Evolutionary conservation across 2,329 filamentous ascomycete genomes (phyloP).

Genomic region (Acephala macrosclerotiorum): DNA sequence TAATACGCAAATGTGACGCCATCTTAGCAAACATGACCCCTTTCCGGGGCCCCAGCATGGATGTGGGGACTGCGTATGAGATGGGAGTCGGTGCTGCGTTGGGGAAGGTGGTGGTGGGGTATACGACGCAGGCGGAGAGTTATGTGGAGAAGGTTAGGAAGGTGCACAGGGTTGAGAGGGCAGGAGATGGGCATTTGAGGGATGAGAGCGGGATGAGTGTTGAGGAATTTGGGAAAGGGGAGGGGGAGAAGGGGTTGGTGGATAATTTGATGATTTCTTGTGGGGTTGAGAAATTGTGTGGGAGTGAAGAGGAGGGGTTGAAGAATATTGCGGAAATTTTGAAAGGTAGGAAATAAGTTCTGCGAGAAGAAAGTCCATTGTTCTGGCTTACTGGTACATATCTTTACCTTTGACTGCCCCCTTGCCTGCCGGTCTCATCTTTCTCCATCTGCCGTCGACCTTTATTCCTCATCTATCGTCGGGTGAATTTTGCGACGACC

Average conservation of each 20-base stretch:
- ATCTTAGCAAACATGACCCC: conserved; percentile 39
- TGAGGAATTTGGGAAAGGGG: conserved; percentile 53
- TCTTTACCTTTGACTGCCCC: too few species aligned
- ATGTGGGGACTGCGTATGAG: conserved; percentile 39
- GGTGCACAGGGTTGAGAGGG: conserved; percentile 23
- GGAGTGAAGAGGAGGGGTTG: conserved; percentile 34
- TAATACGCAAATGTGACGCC: conserved; percentile 33
- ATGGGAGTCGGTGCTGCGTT: conserved; percentile 38
- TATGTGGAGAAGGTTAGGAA: conserved; percentile 32
- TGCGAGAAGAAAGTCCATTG: too few species aligned
- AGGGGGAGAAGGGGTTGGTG: conserved; percentile 48
- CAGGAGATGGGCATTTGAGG: conserved; percentile 34
- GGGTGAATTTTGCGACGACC: too few species aligned
- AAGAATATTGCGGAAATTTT: conserved; percentile 26
- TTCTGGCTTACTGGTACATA: too few species aligned
- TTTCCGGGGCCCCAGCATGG: conserved; percentile 37
- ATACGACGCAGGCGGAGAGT: conserved; percentile 26
- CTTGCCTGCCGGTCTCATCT: too few species aligned
- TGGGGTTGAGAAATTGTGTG: conserved; percentile 33
- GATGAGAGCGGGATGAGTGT: conserved; percentile 43
- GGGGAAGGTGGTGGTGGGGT: conserved; percentile 36
- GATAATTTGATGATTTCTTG: conserved; percentile 42
- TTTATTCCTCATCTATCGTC: too few species aligned
- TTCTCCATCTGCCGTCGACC: too few species aligned
- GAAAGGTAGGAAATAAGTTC: conserved; percentile 4